phyloP scores from a whole-genome alignment of 805 yeast species.

The Ogataea henricii region DNA sequence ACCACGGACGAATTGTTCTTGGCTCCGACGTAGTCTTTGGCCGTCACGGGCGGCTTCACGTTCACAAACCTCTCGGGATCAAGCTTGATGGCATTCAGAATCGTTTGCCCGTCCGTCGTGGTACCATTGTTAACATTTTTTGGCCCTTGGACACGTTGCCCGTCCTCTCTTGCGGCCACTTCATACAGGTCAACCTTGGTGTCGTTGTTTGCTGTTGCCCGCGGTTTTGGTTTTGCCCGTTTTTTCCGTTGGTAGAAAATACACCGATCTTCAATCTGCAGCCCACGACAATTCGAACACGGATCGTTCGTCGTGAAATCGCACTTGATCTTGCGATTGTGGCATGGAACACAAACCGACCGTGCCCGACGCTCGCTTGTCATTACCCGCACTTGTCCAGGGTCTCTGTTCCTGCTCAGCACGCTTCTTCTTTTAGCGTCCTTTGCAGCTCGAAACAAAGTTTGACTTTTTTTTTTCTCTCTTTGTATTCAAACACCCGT shows the following conservation, averaged over 20 bases:
- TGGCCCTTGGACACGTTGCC: no score
- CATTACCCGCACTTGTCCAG: neutral
- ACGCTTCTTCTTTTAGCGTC: no score
- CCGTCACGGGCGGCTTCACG: slow-evolving; percentile 6
- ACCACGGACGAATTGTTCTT: slow-evolving; percentile 11
- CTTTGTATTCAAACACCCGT: no score
- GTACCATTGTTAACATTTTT: no score
- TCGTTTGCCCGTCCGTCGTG: no score
- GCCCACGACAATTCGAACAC: slow-evolving; percentile 64
- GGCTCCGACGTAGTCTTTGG: slow-evolving; percentile 31
- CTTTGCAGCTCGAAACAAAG: no score
- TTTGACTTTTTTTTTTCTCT: no score
- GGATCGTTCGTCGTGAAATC: slow-evolving; percentile 47
- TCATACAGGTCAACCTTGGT: no score
- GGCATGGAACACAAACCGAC: slow-evolving; percentile 58
- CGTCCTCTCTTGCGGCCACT: no score
- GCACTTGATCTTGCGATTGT: slow-evolving; percentile 70
- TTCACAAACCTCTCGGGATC: slow-evolving; percentile 14
- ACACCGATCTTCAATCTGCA: slow-evolving; percentile 59
- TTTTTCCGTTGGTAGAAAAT: slow-evolving; percentile 59
- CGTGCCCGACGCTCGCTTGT: slow-evolving; percentile 3
- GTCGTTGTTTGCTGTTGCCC: no score
- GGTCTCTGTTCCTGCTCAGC: no score
- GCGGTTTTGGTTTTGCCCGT: slow-evolving; percentile 31
- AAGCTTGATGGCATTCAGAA: slow-evolving; percentile 8